Conservation (phyloP, 345 rosid species). For the Citrus australasica region DNA sequence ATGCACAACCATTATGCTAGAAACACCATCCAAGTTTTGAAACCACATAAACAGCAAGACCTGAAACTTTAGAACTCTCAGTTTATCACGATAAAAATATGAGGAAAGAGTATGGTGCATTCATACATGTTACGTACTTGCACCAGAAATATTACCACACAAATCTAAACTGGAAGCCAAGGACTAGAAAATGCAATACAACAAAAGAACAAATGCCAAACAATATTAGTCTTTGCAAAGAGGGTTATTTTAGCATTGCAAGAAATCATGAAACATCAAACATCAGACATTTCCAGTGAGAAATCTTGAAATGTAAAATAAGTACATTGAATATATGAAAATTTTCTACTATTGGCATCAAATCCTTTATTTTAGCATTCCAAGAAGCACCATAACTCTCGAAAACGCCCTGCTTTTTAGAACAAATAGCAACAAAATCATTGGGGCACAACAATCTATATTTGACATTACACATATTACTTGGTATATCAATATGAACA, state of each 20-base stretch:
- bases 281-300: no score
- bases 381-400: no score
- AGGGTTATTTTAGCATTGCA: neutral
- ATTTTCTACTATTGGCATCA: no score
- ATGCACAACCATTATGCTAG: neutral
- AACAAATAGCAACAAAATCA: no score
- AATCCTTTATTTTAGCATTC: no score
- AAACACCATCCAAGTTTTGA: neutral
- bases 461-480: no score
- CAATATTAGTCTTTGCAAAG: neutral
- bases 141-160: neutral
- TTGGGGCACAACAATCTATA: no score
- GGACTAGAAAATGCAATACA: neutral
- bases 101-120: neutral
- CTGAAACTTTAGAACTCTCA: neutral
- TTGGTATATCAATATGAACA: no score
- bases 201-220: neutral
- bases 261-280: neutral
- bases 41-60: neutral
- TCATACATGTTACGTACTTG: neutral
- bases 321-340: no score
- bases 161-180: neutral
- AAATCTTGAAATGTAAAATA: no score
- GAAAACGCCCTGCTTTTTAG: no score
- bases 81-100: neutral